Evolutionary conservation across 257 asterid genomes (phyloP).

Genomic region (Linaria vulgaris): DNA sequence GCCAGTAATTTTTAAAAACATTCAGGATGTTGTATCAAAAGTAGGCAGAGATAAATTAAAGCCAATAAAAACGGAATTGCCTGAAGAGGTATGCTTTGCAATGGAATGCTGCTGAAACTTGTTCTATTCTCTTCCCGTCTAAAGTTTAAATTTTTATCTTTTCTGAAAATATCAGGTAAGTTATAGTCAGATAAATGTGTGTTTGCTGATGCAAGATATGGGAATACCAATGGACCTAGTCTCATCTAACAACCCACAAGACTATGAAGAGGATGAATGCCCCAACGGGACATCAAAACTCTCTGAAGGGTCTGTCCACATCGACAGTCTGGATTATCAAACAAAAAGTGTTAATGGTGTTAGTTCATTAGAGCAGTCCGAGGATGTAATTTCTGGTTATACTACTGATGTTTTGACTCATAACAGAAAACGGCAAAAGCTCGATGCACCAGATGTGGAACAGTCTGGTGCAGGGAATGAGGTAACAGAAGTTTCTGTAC

Average conservation of each 20-base stretch:
- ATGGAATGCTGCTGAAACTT: background rate
- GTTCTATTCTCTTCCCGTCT: constrained; percentile 12
- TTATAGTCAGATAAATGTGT: constrained; percentile 61
- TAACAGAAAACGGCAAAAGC: constrained; percentile 58
- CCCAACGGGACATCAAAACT: constrained; percentile 29
- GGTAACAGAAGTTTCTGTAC: constrained; percentile 57
- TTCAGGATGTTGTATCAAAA: constrained; percentile 52
- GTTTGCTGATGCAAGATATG: constrained; percentile 60
- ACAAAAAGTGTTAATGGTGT: constrained; percentile 8
- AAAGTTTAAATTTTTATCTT: background rate
- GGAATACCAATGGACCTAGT: constrained; percentile 39
- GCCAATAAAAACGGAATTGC: constrained; percentile 80
- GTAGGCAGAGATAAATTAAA: constrained; percentile 81
- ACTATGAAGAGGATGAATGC: constrained; percentile 29
- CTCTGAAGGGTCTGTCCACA: constrained; percentile 19
- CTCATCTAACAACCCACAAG: constrained; percentile 32
- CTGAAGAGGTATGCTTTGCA: constrained; percentile 69
- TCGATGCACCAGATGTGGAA: constrained; percentile 34
- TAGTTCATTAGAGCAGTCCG: constrained; percentile 19
- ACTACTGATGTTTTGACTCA: constrained; percentile 26
- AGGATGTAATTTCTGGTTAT: constrained; percentile 25
- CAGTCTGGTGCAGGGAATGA: constrained; percentile 31
- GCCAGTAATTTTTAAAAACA: constrained; percentile 39
- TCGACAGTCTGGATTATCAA: constrained; percentile 8
- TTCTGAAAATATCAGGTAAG: constrained; percentile 46